Base-by-base conservation (phyloP, 768 basidiomycete genomes). In the Boletellus ananiceps region DNA sequence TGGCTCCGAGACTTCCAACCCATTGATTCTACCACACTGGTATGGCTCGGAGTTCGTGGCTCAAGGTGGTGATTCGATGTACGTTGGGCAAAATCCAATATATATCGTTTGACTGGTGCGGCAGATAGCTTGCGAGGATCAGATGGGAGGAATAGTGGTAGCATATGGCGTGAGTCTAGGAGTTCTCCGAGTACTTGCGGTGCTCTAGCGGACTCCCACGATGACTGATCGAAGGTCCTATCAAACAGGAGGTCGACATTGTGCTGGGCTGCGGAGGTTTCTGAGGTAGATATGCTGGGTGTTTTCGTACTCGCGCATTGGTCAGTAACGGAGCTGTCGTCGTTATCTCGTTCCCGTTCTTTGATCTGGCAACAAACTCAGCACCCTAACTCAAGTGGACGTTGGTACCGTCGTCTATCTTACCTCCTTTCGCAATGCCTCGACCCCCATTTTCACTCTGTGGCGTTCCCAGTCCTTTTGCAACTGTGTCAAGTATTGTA, bases 391-490 rank as follows among this genome's bases (percentile, higher is more conserved):
- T 9, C 29, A 3, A 52, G 37, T 25, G 47, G 37, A 35, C 2
- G 21, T 18, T n/a, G 35, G 32, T 18, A 46, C 14, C 15, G 41
- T 19, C 16, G 1, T 41, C 41, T 36, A 55, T 13, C 49, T 47
- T 51, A 90, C 88, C 81, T 93, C 89, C 69, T 84, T 88, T 51
- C 87, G 83, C 31, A 93, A 71, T 8, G 85, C 84, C 60, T 91
- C 86, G 8, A 95, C 91, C 4, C 91, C 89, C 29, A 88, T 72
- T 62, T 91, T 88, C 29, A 94, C 83, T 38, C 93, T 77, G 64
- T 91, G 86, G 49, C 90, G 75, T 68, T 99, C 95, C 95, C 95
- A 99, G 64, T 98, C 94, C 62, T 91, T 94, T 69, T 97, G 94
- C 8, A 99, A 74, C 60, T 98, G 95, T 3, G 83, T 87, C 23